These are phyloP conservation scores for Capsicum rhomboideum DNA, from an alignment of 257 asterid species.

Conservation along the genomic window DNA sequence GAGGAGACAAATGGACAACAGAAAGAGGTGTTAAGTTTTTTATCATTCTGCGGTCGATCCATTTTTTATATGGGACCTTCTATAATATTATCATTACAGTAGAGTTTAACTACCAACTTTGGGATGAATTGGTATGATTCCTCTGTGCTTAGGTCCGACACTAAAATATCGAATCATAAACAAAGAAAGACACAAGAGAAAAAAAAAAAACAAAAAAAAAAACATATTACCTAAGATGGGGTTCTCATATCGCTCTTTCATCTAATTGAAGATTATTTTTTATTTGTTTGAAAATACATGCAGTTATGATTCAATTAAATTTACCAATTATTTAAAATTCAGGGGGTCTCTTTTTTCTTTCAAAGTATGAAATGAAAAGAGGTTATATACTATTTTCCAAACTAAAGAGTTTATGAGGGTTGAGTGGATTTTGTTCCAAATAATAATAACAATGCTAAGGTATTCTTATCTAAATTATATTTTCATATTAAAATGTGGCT, in stretches of 20 bases:
- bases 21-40: too few species aligned
- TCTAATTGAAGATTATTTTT: background rate
- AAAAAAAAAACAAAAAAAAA: too few species aligned
- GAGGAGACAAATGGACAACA: slow-evolving; percentile 16
- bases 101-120: background rate
- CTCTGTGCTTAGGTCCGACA: background rate
- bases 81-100: background rate
- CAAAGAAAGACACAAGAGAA: background rate
- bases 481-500: background rate
- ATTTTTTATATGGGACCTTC: background rate
- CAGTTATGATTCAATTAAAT: background rate
- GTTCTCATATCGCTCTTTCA: too few species aligned
- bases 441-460: background rate
- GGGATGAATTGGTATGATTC: background rate
- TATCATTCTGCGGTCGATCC: too few species aligned
- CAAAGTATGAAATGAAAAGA: too few species aligned
- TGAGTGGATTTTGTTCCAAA: too few species aligned
- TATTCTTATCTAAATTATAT: background rate
- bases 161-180: background rate
- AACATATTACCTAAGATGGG: too few species aligned
- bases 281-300: background rate
- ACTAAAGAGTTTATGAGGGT: too few species aligned
- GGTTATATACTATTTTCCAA: too few species aligned
- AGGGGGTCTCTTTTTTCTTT: background rate
- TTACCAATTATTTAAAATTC: background rate